phyloP scores from a whole-genome alignment of 805 yeast species.

The Teunomyces lycoperdinae region DNA sequence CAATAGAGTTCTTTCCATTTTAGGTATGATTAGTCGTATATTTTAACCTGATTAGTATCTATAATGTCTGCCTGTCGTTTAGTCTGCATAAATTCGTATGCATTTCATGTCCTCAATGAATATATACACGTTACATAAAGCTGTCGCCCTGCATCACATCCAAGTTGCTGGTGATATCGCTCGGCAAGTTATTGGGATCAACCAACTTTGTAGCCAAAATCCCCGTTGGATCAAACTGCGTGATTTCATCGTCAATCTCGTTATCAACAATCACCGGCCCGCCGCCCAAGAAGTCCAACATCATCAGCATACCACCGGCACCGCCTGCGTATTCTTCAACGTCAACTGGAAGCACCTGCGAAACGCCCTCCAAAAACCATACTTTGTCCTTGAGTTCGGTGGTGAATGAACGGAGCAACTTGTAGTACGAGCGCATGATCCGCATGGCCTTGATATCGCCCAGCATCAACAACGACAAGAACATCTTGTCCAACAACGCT shows the following conservation, averaged over 20 bases:
- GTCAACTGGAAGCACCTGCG: constrained; percentile 84
- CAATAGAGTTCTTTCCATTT: no score
- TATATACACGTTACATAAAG: constrained; percentile 21
- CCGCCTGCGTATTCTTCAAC: constrained; percentile 90
- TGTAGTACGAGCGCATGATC: constrained; percentile 86
- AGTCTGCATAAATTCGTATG: no score
- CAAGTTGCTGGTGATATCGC: constrained; percentile 49
- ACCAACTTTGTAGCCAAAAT: constrained; percentile 45
- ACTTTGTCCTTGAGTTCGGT: constrained; percentile 84
- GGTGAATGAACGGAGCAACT: constrained; percentile 74
- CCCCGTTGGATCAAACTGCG: constrained; percentile 43
- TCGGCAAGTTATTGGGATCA: constrained; percentile 56
- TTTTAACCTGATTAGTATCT: no score
- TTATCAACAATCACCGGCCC: constrained; percentile 41
- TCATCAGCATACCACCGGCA: constrained; percentile 86
- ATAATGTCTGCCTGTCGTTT: no score
- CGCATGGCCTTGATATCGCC: constrained; percentile 89
- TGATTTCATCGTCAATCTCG: constrained; percentile 39
- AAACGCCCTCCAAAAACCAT: constrained; percentile 92
- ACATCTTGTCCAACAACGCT: constrained; percentile 79
- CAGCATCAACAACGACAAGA: constrained; percentile 71
- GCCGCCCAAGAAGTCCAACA: constrained; percentile 83
- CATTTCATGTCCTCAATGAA: background rate
- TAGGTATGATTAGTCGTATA: no score
- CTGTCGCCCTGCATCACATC: constrained; percentile 51